These are phyloP conservation scores for Diplocarpon rosae DNA, from an alignment of 2,329 filamentous ascomycete genomes.

Conservation along the genomic window DNA sequence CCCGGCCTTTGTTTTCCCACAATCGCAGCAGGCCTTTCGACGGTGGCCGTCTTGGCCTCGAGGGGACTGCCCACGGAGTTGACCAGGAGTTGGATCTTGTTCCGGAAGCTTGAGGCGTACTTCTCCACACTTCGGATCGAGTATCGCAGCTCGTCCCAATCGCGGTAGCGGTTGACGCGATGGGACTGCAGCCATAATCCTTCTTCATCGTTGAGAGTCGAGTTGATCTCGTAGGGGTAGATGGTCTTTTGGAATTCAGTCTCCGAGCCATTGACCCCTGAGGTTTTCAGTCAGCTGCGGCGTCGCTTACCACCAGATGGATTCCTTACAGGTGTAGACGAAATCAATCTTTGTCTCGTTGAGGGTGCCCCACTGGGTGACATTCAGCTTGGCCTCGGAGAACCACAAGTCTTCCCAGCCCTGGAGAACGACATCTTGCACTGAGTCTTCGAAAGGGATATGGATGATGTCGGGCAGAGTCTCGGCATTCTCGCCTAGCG, in stretches of 20 bases:
- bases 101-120: slow-evolving; percentile 31
- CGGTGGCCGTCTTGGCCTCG: slow-evolving; percentile 7
- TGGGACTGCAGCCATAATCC: slow-evolving; percentile 33
- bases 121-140: slow-evolving; percentile 33
- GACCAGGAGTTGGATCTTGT: slow-evolving; percentile 34
- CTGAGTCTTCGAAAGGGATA: slow-evolving; percentile 31
- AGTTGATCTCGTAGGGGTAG: slow-evolving; percentile 31
- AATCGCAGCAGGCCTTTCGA: slow-evolving; percentile 19
- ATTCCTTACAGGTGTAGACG: slow-evolving; percentile 30
- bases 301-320: background rate
- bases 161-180: slow-evolving; percentile 33
- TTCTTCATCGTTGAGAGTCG: slow-evolving; percentile 31
- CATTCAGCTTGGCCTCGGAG: slow-evolving; percentile 27
- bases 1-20: slow-evolving; percentile 28
- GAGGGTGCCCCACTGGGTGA: slow-evolving; percentile 25
- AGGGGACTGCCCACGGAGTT: slow-evolving; percentile 28
- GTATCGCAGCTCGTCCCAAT: slow-evolving; percentile 35
- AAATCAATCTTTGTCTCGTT: slow-evolving; percentile 34
- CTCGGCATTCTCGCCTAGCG: slow-evolving; percentile 14
- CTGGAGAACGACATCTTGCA: slow-evolving; percentile 28
- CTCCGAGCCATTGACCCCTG: slow-evolving; percentile 33
- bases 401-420: slow-evolving; percentile 35
- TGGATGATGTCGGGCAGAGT: slow-evolving; percentile 31
- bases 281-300: slow-evolving; percentile 1
- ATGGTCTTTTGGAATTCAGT: slow-evolving; percentile 29